These are phyloP conservation scores for Tremella fuciformis DNA, from an alignment of 768 basidiomycete genomes.

Conservation along the genomic window DNA sequence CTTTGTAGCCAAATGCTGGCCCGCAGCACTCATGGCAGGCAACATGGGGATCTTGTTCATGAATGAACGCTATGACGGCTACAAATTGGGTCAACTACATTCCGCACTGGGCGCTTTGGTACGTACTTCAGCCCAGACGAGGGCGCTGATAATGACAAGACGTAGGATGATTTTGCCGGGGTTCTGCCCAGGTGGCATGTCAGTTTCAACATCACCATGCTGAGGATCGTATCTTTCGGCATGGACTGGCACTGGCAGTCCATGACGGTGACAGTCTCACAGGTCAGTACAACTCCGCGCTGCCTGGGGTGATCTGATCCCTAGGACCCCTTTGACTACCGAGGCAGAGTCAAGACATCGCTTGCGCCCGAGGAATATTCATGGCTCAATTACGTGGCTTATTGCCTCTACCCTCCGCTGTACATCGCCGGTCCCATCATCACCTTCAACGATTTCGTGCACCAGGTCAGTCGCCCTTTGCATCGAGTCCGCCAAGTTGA, in stretches of 20 bases:
- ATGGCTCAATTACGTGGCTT: conserved; percentile 71
- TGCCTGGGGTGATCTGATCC: background rate
- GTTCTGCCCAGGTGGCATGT: conserved; percentile 89
- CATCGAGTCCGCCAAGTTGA: background rate
- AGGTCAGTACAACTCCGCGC: conserved; percentile 16
- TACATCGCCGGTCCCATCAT: conserved; percentile 96
- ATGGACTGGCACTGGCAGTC: conserved; percentile 81
- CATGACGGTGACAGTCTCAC: conserved; percentile 48
- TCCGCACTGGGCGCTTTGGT: conserved; percentile 64
- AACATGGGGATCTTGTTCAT: conserved; percentile 70
- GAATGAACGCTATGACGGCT: conserved; percentile 75
- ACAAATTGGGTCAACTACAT: conserved; percentile 62
- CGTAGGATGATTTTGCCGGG: conserved; percentile 57
- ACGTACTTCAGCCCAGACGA: conserved; percentile 40
- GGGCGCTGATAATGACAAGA: conserved; percentile 12
- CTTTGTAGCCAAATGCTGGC: conserved; percentile 23
- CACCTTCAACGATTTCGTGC: conserved; percentile 91
- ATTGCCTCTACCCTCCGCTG: conserved; percentile 85
- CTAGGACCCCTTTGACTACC: conserved; percentile 56
- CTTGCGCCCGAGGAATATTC: conserved; percentile 65
- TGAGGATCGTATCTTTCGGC: conserved; percentile 85
- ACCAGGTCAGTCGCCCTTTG: conserved; percentile 64
- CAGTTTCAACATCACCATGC: conserved; percentile 92
- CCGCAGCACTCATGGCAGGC: conserved; percentile 66
- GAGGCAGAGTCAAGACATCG: conserved; percentile 60